Evolutionary conservation across 2,329 filamentous ascomycete species (phyloP), one percentile per base, ranked within the genome.

Genomic region (Fusarium palustre): DNA sequence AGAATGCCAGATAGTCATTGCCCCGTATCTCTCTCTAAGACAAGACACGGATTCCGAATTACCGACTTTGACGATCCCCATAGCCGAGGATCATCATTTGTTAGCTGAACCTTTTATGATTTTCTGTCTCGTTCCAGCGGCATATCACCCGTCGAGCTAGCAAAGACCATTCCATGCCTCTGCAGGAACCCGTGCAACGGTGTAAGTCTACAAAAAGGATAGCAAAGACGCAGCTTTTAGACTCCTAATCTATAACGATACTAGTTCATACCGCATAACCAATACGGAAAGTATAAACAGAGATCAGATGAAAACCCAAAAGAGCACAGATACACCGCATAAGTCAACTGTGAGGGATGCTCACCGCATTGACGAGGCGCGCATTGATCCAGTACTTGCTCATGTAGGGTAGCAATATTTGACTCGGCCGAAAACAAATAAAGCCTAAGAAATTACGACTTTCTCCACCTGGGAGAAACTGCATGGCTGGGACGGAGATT

Each of bases 401-500:
- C 12, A 47, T 62, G 56, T 69, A 69, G 66, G 66, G 66, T 69
- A 69, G 50, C 22, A 28, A 39, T 48, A 43, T 38, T 62, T 47
- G 59, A 58, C 66, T 69, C 62, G 66, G 62, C 66, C 66, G 62
- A 69, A 30, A 64, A 28, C 39, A 45, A 55, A 24, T 20, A 24
- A 43, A 18, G 38, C 16, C 39, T 33, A 53, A 41, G 42, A 69
- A 68, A 68, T 68, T 68, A 39, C 50, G 42, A 52, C 12, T 7
- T 25, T 41, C 58, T 31, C 66, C 66, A 69, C 53, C 18, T 7
- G 12, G 18, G 12, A 31, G 28, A 55, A 55, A 62, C 39, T 63
- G 33, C 47, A 64, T 59, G 66, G 38, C 61, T 52, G 54, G 41
- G 45, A 50, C 66, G 66, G 66, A 69, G 53, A 69, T 69, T 69